Base-by-base conservation (phyloP, 176 grass and related monocot species). In the Triticum urartu region DNA sequence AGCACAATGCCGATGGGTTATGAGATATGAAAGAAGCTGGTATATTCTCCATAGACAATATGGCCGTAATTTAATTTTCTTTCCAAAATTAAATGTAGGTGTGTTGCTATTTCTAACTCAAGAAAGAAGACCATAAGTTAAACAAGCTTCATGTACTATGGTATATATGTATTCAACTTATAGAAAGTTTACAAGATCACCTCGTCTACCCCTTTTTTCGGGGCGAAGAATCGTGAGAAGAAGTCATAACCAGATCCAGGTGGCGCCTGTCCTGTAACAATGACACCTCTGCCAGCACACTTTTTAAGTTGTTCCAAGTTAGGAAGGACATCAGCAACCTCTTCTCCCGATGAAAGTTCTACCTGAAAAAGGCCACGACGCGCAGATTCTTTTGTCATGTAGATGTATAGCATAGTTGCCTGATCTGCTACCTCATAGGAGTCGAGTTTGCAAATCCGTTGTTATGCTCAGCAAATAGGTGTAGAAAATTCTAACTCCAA, bases 321-420 rank as follows among this genome's bases (percentile, higher is more conserved):
- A 60, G 94, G 94, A 61, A 70, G 35, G 56, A 97, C 50, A 48
- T 90, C 82, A 0, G 79, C 69, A 58, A 97, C 79, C 83, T 97
- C 89, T 81, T 94, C 89, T 77, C 82, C 91, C 26, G 94, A 97
- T 32, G 91, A 82, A 83, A 94, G 86, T 72, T 97, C 94, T n/a
- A 97, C 80, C 94, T 97, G 79, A 34, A 89, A 72, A 54, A 54
- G 15, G 61, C 12, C 33, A 77, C 54, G 25, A 40, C 39, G 11
- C 43, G 32, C 43, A 26, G 22, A 82, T 54, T 54, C 5, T 54
- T 54, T 54, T 54, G 50, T 54, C 50, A 54, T 50, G 47, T 50
- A 5, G 47, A 50, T 50, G 47, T 50, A 15, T 50, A 50, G 47
- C 47, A 50, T 14, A 50, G 47, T 50, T 50, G 12, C 13, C 13